These are phyloP conservation scores for Eucommia ulmoides DNA, from an alignment of 257 asterid genomes.

Conservation along the genomic window DNA sequence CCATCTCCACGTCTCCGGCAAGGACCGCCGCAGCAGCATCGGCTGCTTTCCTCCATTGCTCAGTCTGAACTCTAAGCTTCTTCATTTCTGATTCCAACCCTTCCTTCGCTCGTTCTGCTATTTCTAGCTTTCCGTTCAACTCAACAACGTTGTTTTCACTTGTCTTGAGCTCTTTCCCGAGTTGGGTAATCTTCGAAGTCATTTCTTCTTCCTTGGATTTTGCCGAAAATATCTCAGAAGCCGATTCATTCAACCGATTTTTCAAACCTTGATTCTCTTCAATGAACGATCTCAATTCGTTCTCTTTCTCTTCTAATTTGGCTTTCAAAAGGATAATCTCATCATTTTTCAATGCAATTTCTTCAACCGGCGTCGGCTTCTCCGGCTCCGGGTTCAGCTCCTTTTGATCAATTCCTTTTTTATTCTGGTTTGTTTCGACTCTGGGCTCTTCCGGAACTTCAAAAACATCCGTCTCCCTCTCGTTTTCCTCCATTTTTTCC, in stretches of 20 bases:
- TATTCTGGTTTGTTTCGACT: slow-evolving; percentile 7
- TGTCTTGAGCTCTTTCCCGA: slow-evolving; percentile 45
- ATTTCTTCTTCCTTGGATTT: slow-evolving; percentile 31
- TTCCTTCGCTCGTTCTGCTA: slow-evolving; percentile 37
- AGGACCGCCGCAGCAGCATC: slow-evolving; percentile 88
- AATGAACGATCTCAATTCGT: slow-evolving; percentile 20
- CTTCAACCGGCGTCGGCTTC: slow-evolving; percentile 25
- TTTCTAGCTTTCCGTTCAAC: slow-evolving; percentile 37
- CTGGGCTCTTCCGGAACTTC: slow-evolving; percentile 46
- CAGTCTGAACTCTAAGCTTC: slow-evolving; percentile 75
- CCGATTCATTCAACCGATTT: slow-evolving; percentile 32
- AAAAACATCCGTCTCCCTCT: slow-evolving; percentile 60
- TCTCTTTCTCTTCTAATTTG: slow-evolving; percentile 45
- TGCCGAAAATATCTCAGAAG: slow-evolving; percentile 22
- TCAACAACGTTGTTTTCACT: slow-evolving; percentile 21
- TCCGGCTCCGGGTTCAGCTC: slow-evolving; percentile 17
- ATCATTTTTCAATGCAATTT: slow-evolving; percentile 34
- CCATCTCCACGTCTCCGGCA: slow-evolving; percentile 54
- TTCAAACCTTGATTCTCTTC: slow-evolving; percentile 40
- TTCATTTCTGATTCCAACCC: slow-evolving; percentile 74
- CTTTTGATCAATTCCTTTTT: slow-evolving; percentile 25
- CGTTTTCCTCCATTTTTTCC: slow-evolving; percentile 29
- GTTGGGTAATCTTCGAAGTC: slow-evolving; percentile 21
- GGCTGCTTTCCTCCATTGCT: slow-evolving; percentile 97
- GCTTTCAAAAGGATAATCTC: slow-evolving; percentile 28